Evolutionary conservation across 1,139 yeast species (phyloP), one percentile per base, ranked within the genome.

Genomic region (Candida labiduridarum): DNA sequence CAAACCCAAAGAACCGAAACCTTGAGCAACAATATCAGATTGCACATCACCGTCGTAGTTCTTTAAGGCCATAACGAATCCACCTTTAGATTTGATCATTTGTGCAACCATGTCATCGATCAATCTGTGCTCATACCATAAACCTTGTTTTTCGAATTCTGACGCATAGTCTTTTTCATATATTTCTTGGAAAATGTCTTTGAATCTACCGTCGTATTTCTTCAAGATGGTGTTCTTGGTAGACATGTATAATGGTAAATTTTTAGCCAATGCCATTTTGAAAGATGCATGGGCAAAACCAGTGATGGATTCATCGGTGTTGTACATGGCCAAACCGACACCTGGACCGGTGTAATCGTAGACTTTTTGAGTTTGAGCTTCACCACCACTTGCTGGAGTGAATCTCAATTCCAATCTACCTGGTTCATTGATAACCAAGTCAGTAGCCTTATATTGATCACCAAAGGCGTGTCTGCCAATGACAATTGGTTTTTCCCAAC

Each of bases 91-190:
- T 68, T 87, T 87, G 65, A 87, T 73, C 95, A 87, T 87, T 71
- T 87, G 95, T 4, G 95, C 95, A 56, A 87, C 95, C 92, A 87
- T 87, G 66, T 87, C 95, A 67, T 87, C 95, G 56, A 87, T 87
- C 59, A 87, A 78, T 71, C 95, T 83, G 67, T 87, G 95, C 65
- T 87, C 94, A 62, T 85, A 87, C 82, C 85, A 81, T 59, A 87
- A 82, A n/a, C 88, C 89, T 46, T 72, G 66, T n/a, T 70, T 71
- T 62, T 85, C 89, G 64, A 87, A 87, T 53, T 78, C 68, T 18
- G 65, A 45, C 62, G 82, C 80, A 69, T 87, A 87, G 46, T 78
- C 76, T 35, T 74, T 51, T 36, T 82, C 88, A 62, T 82, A 87
- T 51, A 87, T 69, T 42, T 74, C 81, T 68, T 85, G 87, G 74